Conservation (phyloP, 176 grass and related monocot genomes). For the Chloris gayana region DNA sequence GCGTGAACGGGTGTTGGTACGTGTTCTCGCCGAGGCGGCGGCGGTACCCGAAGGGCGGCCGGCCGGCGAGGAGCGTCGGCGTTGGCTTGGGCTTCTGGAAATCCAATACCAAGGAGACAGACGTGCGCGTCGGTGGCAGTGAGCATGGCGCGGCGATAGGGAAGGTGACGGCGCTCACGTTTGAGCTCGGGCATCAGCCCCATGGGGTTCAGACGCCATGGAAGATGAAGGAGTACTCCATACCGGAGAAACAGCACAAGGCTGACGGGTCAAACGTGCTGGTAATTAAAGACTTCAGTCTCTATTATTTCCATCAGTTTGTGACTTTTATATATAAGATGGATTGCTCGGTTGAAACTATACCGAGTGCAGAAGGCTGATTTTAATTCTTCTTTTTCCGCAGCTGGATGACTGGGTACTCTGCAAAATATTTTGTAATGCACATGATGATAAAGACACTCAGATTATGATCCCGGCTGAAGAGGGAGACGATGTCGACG, state of each 20-base stretch:
- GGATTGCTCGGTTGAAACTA: background rate
- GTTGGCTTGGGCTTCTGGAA: background rate
- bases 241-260: background rate
- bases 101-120: conserved; percentile 9
- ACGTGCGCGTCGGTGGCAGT: accelerated
- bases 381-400: background rate
- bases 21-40: conserved; percentile 29
- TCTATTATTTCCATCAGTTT: background rate
- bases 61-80: conserved; percentile 15
- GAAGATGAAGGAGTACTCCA: conserved; percentile 49
- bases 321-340: background rate
- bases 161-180: conserved; percentile 19
- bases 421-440: conserved; percentile 13
- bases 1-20: conserved; percentile 28
- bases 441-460: background rate
- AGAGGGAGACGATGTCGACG: background rate
- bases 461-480: background rate
- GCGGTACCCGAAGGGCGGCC: background rate
- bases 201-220: background rate
- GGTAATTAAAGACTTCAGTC: conserved; percentile 5
- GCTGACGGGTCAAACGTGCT: background rate
- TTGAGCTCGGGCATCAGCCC: background rate
- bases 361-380: too few species aligned
- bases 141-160: background rate
- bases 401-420: conserved; percentile 42